Conservation (phyloP, 345 rosid species). For the Acer saccharum region DNA sequence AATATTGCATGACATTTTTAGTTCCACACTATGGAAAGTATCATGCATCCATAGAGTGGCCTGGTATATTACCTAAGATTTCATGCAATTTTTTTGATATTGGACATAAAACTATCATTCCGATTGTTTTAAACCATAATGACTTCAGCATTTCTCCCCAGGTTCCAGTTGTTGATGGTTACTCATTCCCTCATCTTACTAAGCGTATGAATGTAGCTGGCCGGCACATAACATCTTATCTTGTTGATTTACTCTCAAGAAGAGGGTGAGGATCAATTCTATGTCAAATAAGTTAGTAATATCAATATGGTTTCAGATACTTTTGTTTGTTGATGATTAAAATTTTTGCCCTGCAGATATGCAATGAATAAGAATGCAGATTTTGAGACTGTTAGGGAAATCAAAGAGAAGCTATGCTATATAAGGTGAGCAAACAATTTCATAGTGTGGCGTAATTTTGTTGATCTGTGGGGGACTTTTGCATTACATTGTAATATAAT, state of each 20-base stretch:
- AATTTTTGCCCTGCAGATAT: conserved; percentile 54
- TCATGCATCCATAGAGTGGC: neutral
- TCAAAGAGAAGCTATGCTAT: conserved; percentile 97
- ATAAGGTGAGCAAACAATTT: conserved; percentile 52
- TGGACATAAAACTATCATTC: neutral
- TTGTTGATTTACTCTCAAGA: conserved; percentile 90
- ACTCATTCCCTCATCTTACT: conserved; percentile 97
- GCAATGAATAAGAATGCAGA: conserved; percentile 90
- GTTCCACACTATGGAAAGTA: neutral
- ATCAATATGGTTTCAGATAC: conserved; percentile 6
- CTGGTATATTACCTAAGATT: neutral
- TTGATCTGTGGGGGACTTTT: conserved; percentile 5
- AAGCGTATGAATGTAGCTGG: conserved; percentile 99
- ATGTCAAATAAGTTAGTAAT: conserved; percentile 11
- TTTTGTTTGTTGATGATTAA: neutral
- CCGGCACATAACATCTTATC: conserved; percentile 94
- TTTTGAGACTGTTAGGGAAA: conserved; percentile 95
- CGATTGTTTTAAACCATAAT: conserved; percentile 25
- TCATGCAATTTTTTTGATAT: neutral
- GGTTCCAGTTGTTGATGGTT: conserved; percentile 99
- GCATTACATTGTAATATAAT: conserved; percentile 8
- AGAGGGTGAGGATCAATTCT: conserved; percentile 70
- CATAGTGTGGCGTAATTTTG: neutral
- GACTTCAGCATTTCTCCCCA: conserved; percentile 33
- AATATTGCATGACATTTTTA: neutral